Evolutionary conservation across 208 protist genomes (phyloP).

Genomic region (Trypanosoma mega): DNA sequence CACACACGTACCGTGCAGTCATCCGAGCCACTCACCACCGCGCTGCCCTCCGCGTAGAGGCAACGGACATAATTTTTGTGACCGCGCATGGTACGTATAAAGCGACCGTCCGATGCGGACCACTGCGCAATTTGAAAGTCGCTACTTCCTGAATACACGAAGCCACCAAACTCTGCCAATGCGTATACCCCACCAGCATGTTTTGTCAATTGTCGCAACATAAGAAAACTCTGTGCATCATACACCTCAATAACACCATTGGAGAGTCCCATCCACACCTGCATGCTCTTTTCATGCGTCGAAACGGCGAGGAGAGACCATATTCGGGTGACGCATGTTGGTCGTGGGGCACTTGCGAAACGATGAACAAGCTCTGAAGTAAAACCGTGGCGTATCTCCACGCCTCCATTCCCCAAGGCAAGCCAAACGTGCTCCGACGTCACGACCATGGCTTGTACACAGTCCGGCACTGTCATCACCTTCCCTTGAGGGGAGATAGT

Average conservation of each 20-base stretch:
- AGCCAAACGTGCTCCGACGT: slow-evolving; percentile 64
- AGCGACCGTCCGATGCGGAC: slow-evolving; percentile 32
- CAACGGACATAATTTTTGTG: slow-evolving; percentile 71
- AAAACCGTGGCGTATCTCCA: slow-evolving; percentile 68
- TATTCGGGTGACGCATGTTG: slow-evolving; percentile 45
- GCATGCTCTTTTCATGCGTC: slow-evolving; percentile 24
- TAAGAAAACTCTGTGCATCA: slow-evolving; percentile 35
- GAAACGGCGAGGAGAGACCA: slow-evolving; percentile 15
- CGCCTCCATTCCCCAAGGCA: slow-evolving; percentile 59
- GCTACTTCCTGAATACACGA: slow-evolving; percentile 71
- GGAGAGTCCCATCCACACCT: slow-evolving; percentile 81
- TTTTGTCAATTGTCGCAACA: slow-evolving; percentile 36
- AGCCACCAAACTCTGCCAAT: slow-evolving; percentile 77
- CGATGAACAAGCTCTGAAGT: slow-evolving; percentile 53
- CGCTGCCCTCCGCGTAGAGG: slow-evolving; percentile 80
- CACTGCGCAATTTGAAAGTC: slow-evolving; percentile 84
- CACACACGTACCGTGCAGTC: slow-evolving; percentile 86
- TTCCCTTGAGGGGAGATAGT: slow-evolving; percentile 6
- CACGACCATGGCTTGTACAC: slow-evolving; percentile 53
- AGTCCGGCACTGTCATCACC: slow-evolving; percentile 7
- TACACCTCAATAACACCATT: slow-evolving; percentile 77
- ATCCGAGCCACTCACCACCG: slow-evolving; percentile 69
- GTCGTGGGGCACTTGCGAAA: slow-evolving; percentile 43
- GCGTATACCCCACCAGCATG: slow-evolving; percentile 67
- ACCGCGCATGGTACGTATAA: slow-evolving; percentile 60